Evolutionary conservation across 306 rosid genomes (phyloP), one percentile per base, ranked within the genome.

Genomic region (Bauhinia variegata): DNA sequence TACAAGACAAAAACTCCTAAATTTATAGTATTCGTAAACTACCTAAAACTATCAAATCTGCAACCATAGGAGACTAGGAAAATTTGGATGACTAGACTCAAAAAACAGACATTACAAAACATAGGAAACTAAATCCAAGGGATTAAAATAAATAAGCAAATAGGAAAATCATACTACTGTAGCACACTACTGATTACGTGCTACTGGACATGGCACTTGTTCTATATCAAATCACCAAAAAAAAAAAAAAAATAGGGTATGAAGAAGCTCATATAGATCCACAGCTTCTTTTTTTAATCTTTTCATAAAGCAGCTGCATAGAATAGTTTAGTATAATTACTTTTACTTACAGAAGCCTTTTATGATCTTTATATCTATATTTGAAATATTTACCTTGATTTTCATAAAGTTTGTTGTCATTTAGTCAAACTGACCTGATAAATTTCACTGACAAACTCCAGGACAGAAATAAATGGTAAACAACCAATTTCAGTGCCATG

Each of bases 401-500:
- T 43, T 33, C 23, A 28, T 54, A 52, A 64, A 47, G 37, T 67
- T 34, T 16, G 11, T 19, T 50, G 47, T 49, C 60, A 57, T 62
- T 59, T 53, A 11, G 70, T 38, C 68, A 68, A 74, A 76, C 80
- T 64, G 63, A 89, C 98, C 98, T 82, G 93, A 81, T 93, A 93
- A 72, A 93, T 80, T 68, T 90, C 87, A 46, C 97, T 88, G 63
- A 93, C 98, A 65, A 93, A 93, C 78, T 93, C 93, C 85, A 93
- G 70, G 60, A 93, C 88, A 69, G 98, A 93, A 66, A 89, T 64
- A 69, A 93, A 93, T n/a, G 96, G 84, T 55, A 69, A 77, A 51
- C 80, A 48, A 11, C 79, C 56, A 60, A 42, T 61, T 73, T 84
- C 91, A 67, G 84, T 63, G 59, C 76, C 79, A 72, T 73, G 81